These are phyloP conservation scores for Hericium erinaceus DNA, from an alignment of 768 basidiomycete species.

Conservation along the genomic window DNA sequence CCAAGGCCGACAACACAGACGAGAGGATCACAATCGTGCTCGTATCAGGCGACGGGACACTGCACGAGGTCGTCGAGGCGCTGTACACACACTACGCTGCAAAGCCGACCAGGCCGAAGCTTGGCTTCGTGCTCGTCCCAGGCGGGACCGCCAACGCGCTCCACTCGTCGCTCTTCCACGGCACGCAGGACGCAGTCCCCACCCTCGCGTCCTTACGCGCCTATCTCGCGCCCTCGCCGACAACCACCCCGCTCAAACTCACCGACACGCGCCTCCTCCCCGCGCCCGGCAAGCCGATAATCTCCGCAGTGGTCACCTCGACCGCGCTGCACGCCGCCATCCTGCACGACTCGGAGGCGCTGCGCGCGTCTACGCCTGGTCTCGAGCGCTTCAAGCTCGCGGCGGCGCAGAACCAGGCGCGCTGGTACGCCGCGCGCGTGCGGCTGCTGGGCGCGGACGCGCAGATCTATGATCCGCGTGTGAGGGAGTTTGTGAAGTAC, in stretches of 20 bases:
- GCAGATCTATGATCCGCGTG: slow-evolving; percentile 46
- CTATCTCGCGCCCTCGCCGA: slow-evolving; percentile 7
- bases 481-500: slow-evolving; percentile 37
- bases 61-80: slow-evolving; percentile 78
- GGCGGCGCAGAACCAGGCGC: slow-evolving; percentile 61
- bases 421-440: slow-evolving; percentile 58
- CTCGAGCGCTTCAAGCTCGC: slow-evolving; percentile 85
- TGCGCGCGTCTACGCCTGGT: slow-evolving; percentile 62
- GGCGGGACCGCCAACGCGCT: slow-evolving; percentile 93
- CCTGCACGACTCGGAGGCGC: slow-evolving; percentile 68
- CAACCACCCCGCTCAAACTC: slow-evolving; percentile 38
- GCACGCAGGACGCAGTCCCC: slow-evolving; percentile 31
- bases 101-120: neutral
- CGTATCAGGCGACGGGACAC: slow-evolving; percentile 85
- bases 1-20: slow-evolving; percentile 8
- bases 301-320: slow-evolving; percentile 81
- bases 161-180: slow-evolving; percentile 68
- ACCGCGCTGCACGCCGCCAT: slow-evolving; percentile 81
- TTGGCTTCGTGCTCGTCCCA: slow-evolving; percentile 51
- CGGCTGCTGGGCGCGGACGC: slow-evolving; percentile 45
- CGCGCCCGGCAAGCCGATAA: slow-evolving; percentile 15
- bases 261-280: slow-evolving; percentile 38
- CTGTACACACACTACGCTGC: slow-evolving; percentile 19
- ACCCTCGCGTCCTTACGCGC: slow-evolving; percentile 30
- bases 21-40: slow-evolving; percentile 42